These are phyloP conservation scores for Fusarium redolens DNA, from an alignment of 2,329 filamentous ascomycete species.

Conservation along the genomic window DNA sequence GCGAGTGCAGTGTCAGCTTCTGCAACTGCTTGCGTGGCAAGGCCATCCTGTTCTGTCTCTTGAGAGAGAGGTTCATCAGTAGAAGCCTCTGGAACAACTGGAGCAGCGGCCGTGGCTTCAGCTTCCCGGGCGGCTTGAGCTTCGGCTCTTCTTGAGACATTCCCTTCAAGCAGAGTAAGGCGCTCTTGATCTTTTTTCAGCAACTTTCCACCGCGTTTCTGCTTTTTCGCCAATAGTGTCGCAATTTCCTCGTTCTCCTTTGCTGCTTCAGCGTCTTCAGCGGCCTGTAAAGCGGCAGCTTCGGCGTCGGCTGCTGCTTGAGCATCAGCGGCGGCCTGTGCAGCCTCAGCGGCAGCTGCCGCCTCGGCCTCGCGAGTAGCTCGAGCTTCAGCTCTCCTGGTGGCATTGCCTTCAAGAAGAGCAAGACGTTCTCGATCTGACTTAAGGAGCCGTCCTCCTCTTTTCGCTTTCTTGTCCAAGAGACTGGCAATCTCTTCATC, in stretches of 20 bases:
- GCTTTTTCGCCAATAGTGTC: conserved; percentile 32
- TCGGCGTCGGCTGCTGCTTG: conserved; percentile 35
- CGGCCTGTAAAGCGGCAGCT: conserved; percentile 34
- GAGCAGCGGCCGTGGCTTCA: conserved; percentile 13
- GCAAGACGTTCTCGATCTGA: conserved; percentile 36
- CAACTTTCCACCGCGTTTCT: conserved; percentile 37
- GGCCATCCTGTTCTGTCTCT: conserved; percentile 13
- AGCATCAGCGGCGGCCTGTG: conserved; percentile 26
- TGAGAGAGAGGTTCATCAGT: conserved; percentile 25
- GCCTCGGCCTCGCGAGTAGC: conserved; percentile 24
- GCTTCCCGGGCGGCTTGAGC: conserved; percentile 31
- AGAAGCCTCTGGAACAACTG: conserved; percentile 14
- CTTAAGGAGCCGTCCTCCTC: conserved; percentile 37
- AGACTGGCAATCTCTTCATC: conserved; percentile 52
- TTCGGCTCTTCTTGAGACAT: conserved; percentile 30
- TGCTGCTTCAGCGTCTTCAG: conserved; percentile 48
- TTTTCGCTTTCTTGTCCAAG: conserved; percentile 54
- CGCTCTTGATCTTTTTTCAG: conserved; percentile 40
- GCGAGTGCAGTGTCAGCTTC: conserved; percentile 30
- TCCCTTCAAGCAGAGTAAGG: conserved; percentile 34
- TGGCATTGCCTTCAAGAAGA: conserved; percentile 38
- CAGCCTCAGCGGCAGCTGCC: conserved; percentile 35
- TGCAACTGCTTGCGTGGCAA: conserved; percentile 26
- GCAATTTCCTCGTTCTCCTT: conserved; percentile 40
- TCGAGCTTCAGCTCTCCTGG: conserved; percentile 43